phyloP scores from a whole-genome alignment of 495 filamentous ascomycete genomes.

The Entonaema liquescens region DNA sequence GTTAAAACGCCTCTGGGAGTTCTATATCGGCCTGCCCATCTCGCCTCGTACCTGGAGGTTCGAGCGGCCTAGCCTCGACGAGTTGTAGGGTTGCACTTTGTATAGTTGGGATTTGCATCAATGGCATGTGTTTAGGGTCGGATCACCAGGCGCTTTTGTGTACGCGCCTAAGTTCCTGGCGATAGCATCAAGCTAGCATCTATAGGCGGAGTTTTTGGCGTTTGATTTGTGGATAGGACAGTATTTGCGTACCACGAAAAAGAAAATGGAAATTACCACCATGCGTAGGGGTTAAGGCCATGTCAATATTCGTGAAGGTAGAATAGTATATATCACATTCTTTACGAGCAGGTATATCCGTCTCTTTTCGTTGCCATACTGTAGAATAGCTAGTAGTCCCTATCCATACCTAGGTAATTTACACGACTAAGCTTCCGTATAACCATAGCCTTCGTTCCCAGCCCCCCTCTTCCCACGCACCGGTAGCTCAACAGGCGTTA shows the following conservation, averaged over 20 bases:
- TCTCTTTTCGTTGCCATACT: not conserved
- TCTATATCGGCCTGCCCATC: slow-evolving; percentile 81
- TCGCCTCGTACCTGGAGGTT: slow-evolving; percentile 73
- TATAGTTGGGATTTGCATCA: slow-evolving; percentile 16
- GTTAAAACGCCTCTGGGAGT: slow-evolving; percentile 70
- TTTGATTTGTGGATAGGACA: slow-evolving; percentile 2
- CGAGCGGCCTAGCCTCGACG: slow-evolving; percentile 64
- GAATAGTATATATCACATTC: not conserved
- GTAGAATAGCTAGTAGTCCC: not conserved
- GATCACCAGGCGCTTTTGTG: slow-evolving; percentile 14
- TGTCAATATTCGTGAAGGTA: not conserved
- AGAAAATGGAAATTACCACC: not conserved
- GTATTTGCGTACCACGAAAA: not conserved
- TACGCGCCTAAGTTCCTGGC: slow-evolving; percentile 11
- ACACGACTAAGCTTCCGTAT: not conserved
- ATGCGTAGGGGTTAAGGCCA: not conserved
- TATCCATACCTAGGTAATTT: not conserved
- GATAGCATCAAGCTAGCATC: slow-evolving; percentile 24
- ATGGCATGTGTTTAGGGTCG: slow-evolving; percentile 7
- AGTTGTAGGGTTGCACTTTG: slow-evolving; percentile 55
- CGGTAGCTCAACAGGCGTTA: slow-evolving; percentile 64
- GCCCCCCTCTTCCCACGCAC: slow-evolving; percentile 29
- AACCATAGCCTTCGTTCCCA: not conserved
- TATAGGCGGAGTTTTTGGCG: slow-evolving; percentile 34
- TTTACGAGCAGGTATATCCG: not conserved